A percentile compares a stretch with the other conserved stretches of the same genome.
These are phyloP conservation scores for Peltaster fructicola DNA, from an alignment of 2,329 filamentous ascomycete species.

Conservation along the genomic window DNA sequence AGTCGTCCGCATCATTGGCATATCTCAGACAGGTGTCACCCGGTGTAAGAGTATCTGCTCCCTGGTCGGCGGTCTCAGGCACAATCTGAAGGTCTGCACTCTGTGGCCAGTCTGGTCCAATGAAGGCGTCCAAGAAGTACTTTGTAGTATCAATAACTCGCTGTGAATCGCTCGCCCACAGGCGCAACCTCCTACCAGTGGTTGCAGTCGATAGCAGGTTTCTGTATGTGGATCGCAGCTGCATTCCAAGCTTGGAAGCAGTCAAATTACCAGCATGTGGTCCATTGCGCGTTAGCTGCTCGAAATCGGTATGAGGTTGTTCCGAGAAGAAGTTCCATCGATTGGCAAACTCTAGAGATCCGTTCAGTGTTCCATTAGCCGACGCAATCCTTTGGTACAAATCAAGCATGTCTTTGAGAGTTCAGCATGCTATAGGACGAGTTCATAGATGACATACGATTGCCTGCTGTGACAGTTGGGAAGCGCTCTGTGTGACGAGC, in stretches of 20 bases:
- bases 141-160: conserved; percentile 39
- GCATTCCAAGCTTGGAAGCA: conserved; percentile 36
- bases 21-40: conserved; percentile 29
- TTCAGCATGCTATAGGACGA: not conserved
- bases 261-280: conserved; percentile 38
- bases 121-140: conserved; percentile 38
- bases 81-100: conserved; percentile 32
- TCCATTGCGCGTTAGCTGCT: conserved; percentile 37
- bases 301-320: conserved; percentile 27
- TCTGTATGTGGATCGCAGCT: conserved; percentile 35
- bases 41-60: conserved; percentile 39
- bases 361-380: conserved; percentile 25
- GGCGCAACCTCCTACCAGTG: conserved; percentile 11
- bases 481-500: conserved; percentile 41
- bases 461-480: conserved; percentile 33
- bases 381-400: conserved; percentile 31
- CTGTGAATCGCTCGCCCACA: conserved; percentile 38
- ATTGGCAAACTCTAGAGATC: conserved; percentile 36
- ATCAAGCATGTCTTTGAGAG: conserved; percentile 25
- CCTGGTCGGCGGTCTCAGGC: conserved; percentile 32
- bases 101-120: conserved; percentile 31
- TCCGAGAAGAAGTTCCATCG: conserved; percentile 37
- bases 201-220: conserved; percentile 23
- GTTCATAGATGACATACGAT: conserved; percentile 24
- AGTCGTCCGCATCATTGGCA: conserved; percentile 15